phyloP scores from a whole-genome alignment of 768 basidiomycete genomes.

The Tylopilus balloui region DNA sequence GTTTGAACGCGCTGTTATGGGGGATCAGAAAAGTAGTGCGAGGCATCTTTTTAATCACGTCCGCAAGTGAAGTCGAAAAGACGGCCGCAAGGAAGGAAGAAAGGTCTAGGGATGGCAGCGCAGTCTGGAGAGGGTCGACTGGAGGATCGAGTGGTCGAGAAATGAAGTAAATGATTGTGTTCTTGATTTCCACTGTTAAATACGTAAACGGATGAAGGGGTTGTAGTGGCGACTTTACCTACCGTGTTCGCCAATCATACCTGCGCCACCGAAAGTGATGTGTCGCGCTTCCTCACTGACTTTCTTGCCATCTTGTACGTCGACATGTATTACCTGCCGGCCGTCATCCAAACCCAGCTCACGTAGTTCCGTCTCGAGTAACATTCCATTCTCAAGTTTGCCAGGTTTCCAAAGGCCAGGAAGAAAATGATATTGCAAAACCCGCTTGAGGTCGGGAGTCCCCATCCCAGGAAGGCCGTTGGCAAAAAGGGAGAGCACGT shows the following conservation, averaged over 20 bases:
- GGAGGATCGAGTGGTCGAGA: constrained; percentile 83
- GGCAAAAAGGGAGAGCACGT: constrained; percentile 62
- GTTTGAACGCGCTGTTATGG: constrained; percentile 82
- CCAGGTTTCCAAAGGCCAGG: constrained; percentile 70
- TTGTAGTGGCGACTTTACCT: constrained; percentile 26
- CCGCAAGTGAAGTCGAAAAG: constrained; percentile 81
- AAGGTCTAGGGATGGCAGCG: constrained; percentile 76
- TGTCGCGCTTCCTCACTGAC: constrained; percentile 44
- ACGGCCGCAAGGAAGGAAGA: constrained; percentile 89
- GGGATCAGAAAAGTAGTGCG: constrained; percentile 84
- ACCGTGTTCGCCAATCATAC: constrained; percentile 75
- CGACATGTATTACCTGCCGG: constrained; percentile 67
- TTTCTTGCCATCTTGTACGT: constrained; percentile 51
- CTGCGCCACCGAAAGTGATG: constrained; percentile 80
- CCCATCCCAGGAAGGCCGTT: constrained; percentile 58
- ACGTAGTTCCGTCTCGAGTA: constrained; percentile 75
- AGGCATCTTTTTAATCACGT: constrained; percentile 57
- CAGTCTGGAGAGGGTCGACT: constrained; percentile 71
- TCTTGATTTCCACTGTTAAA: constrained; percentile 61
- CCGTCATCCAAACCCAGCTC: constrained; percentile 66
- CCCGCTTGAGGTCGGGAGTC: constrained; percentile 61
- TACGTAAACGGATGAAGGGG: constrained; percentile 6
- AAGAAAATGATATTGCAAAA: constrained; percentile 88
- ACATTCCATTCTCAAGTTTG: constrained; percentile 66
- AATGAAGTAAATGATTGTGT: constrained; percentile 85